Evolutionary conservation across 805 yeast species (phyloP).

Genomic region (Sungouiella blattae): DNA sequence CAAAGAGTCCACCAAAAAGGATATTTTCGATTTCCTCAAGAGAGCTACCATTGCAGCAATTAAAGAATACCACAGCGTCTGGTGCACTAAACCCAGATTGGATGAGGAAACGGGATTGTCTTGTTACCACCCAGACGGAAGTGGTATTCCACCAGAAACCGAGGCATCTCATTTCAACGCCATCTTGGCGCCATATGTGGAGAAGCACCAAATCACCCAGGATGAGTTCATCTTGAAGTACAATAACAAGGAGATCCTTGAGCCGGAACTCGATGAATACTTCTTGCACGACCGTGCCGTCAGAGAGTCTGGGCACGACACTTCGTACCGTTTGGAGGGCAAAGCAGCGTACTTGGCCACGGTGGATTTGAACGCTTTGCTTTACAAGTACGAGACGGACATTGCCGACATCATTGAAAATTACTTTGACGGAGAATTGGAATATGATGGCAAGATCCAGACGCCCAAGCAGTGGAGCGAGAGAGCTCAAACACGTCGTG

Average conservation of each 20-base stretch:
- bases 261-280: conserved; percentile 83
- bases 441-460: conserved; percentile 30
- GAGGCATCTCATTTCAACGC: conserved; percentile 84
- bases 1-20: conserved; percentile 6
- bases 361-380: conserved; percentile 78
- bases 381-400: conserved; percentile 87
- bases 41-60: conserved; percentile 76
- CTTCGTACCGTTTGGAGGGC: conserved; percentile 86
- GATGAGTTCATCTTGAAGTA: conserved; percentile 64
- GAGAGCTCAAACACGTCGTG: conserved; percentile 54
- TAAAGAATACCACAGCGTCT: conserved; percentile 76
- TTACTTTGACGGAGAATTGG: conserved; percentile 50
- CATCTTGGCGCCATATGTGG: conserved; percentile 63
- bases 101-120: conserved; percentile 77
- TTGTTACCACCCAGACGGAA: conserved; percentile 84
- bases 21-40: conserved; percentile 56
- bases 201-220: conserved; percentile 54
- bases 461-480: conserved; percentile 56
- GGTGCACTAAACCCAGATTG: conserved; percentile 73
- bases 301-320: conserved; percentile 95
- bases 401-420: conserved; percentile 62
- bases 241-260: conserved; percentile 60
- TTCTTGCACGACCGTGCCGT: conserved; percentile 92
- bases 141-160: conserved; percentile 96
- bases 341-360: conserved; percentile 87